Percentiles rank a stretch among this genome's conserved stretches.
phyloP scores from a whole-genome alignment of 1,139 yeast species.

The Lipomyces yarrowii region DNA sequence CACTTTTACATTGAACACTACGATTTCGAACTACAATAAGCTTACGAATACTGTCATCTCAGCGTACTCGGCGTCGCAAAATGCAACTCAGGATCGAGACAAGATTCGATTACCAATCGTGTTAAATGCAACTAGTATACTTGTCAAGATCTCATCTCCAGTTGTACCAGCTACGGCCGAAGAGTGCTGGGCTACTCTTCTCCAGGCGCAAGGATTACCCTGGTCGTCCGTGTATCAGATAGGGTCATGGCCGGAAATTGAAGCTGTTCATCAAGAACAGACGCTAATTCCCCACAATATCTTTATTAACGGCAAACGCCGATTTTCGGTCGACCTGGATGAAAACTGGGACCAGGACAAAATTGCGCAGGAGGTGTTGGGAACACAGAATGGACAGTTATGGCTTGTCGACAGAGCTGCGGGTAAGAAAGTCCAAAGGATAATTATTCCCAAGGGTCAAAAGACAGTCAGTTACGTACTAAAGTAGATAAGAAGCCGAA shows the following conservation, averaged over 20 bases:
- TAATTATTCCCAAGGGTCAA: conserved; percentile 28
- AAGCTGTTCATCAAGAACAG: conserved; percentile 1
- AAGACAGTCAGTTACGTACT: conserved; percentile 26
- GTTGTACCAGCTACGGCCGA: conserved; percentile 81
- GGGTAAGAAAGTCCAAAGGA: conserved; percentile 21
- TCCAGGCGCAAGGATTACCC: conserved; percentile 38
- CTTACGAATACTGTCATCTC: conserved; percentile 59
- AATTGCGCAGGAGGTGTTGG: conserved; percentile 39
- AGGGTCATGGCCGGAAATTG: conserved; percentile 27
- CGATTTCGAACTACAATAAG: conserved; percentile 89
- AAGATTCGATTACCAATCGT: conserved; percentile 37
- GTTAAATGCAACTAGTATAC: conserved; percentile 52
- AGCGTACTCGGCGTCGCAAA: conserved; percentile 44
- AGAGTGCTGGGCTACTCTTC: conserved; percentile 71
- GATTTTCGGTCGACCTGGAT: conserved; percentile 48
- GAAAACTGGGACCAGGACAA: conserved; percentile 43
- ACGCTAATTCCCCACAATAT: conserved; percentile 43
- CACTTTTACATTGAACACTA: conserved; percentile 73
- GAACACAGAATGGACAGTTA: conserved; percentile 39
- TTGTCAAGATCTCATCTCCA: conserved; percentile 66
- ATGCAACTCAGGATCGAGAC: conserved; percentile 4
- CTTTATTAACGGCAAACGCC: conserved; percentile 67
- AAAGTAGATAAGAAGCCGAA: conserved; percentile 7
- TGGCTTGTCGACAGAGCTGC: conserved; percentile 27
- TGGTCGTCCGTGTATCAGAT: conserved; percentile 57